phyloP scores from a whole-genome alignment of 2,329 filamentous ascomycete species.

The Diaporthe capsici region DNA sequence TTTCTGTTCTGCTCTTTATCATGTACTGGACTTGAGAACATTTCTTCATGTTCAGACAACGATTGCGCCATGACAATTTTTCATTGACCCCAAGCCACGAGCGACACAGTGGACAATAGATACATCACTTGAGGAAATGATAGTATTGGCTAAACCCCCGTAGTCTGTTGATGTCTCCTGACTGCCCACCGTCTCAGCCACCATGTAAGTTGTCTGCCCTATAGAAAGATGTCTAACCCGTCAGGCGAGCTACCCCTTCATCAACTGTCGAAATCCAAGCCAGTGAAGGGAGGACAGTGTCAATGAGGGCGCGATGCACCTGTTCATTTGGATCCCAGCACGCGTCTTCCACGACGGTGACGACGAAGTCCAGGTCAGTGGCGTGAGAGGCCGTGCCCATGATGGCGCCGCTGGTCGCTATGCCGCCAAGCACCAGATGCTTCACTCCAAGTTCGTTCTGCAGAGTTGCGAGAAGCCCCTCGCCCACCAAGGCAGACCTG shows the following conservation, averaged over 20 bases:
- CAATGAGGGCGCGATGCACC: too few relatives aligned
- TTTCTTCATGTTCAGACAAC: neutral
- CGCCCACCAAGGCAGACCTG: too few relatives aligned
- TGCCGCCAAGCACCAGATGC: too few relatives aligned
- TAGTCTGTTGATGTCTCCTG: neutral
- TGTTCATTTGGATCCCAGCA: too few relatives aligned
- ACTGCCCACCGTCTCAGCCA: neutral
- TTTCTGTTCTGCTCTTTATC: neutral
- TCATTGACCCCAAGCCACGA: neutral
- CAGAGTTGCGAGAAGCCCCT: too few relatives aligned
- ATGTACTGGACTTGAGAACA: neutral
- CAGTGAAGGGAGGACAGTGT: too few relatives aligned
- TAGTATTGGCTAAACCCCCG: neutral
- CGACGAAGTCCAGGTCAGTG: too few relatives aligned
- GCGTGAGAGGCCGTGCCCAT: too few relatives aligned
- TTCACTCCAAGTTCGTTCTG: too few relatives aligned
- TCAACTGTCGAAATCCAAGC: too few relatives aligned
- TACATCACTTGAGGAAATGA: neutral
- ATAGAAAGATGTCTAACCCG: neutral
- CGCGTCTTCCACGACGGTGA: too few relatives aligned
- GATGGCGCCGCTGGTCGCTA: too few relatives aligned
- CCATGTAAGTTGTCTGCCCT: conserved; percentile 1
- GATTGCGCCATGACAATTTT: neutral
- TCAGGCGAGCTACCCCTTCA: neutral
- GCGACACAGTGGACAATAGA: neutral